Evolutionary conservation across 345 rosid species (phyloP).

Genomic region (Punica granatum): DNA sequence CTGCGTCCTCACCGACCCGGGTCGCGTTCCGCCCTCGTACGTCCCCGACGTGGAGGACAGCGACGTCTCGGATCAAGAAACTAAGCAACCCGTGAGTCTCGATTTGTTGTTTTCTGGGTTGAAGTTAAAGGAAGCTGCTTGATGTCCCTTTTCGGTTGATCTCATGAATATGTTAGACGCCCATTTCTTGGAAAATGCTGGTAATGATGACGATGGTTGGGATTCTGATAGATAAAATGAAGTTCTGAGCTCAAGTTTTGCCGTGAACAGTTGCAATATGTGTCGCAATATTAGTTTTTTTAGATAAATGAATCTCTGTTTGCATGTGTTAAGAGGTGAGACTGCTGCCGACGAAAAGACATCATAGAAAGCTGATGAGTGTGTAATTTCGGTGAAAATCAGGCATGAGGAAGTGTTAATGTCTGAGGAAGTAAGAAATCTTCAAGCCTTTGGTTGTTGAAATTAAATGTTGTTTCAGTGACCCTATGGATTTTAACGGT

Average conservation of each 20-base stretch:
- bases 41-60: conserved; percentile 17
- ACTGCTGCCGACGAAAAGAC: not conserved
- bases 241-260: not conserved
- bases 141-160: not conserved
- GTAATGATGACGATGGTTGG: not conserved
- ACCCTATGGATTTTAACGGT: not conserved
- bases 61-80: conserved; percentile 15
- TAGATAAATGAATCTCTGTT: not conserved
- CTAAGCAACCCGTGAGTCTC: conserved; percentile 13
- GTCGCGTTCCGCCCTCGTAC: conserved; percentile 17
- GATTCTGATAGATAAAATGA: not conserved
- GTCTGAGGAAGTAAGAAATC: not conserved
- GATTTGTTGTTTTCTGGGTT: not conserved
- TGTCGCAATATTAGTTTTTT: not conserved
- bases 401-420: not conserved
- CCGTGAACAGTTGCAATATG: not conserved
- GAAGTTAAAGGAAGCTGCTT: not conserved
- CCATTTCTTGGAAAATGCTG: not conserved
- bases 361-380: not conserved
- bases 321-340: not conserved
- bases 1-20: conserved; percentile 15
- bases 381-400: not conserved
- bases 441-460: not conserved
- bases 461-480: not conserved
- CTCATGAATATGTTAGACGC: not conserved